Base-by-base conservation (phyloP, 257 asterid genomes). In the Osmanthus fragrans region DNA sequence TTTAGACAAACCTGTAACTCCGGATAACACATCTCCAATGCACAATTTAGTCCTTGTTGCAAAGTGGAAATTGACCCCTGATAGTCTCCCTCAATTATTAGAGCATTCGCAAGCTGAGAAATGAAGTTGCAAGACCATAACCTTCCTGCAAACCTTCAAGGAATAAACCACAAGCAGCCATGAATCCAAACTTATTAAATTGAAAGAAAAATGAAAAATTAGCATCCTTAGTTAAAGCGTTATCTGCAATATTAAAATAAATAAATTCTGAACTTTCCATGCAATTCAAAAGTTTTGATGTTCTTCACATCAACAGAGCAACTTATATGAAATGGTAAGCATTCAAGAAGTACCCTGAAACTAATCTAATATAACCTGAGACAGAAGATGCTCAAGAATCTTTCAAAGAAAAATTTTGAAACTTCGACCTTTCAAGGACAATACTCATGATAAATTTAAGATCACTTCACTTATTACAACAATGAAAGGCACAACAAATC, bases 71-170 rank as follows among this genome's bases (percentile, higher is more conserved):
- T 74, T 49, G 99, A 90, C 76, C 94, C 98, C 70, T 85, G 84
- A 83, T 88, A 91, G 82, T 93, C 97, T 32, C 97, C 97, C 81
- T 96, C 97, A 66, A 93, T 89, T 74, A 91, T 85, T 66, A 93
- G 82, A 82, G 99, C 93, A 89, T 92, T 96, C 58, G 98, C 99
- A 80, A 92, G 91, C 92, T 96, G 99, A 83, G 97, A 93, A 80
- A 80, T 89, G 88, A 96, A 96, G 87, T 96, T 96, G 92, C 98
- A 96, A 76, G 84, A 89, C 99, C 99, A 96, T 75, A 96, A 83
- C 72, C 90, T 87, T 85, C 94, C 97, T 7, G 94, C 80, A 87
- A 93, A 93, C 92, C 99, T 95, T 86, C 80, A 82, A 84, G 67
- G 36, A 78, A 71, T 71, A 42, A 76, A 60, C 71, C 72, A 75